Evolutionary conservation across 805 yeast genomes (phyloP).

Genomic region (Starmerella sp.): DNA sequence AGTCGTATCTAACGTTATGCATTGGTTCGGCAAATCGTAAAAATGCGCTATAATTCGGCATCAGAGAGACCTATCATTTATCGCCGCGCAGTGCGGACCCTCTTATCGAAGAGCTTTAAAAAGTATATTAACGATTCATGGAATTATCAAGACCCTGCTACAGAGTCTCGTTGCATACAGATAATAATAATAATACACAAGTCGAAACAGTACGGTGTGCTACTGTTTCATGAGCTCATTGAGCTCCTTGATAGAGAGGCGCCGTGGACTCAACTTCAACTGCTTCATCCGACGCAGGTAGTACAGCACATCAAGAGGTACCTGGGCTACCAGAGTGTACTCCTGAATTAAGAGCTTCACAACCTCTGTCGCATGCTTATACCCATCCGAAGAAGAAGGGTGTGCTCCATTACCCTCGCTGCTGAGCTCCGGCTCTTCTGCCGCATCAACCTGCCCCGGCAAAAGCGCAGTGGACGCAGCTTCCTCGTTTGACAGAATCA

Average conservation of each 20-base stretch:
- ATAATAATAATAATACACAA: neutral
- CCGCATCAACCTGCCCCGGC: neutral
- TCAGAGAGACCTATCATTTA: neutral
- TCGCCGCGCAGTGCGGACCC: too few species aligned
- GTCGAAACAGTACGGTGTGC: neutral
- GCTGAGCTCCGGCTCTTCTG: neutral
- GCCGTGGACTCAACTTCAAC: neutral
- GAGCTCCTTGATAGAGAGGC: neutral
- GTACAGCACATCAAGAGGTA: slow-evolving; percentile 52
- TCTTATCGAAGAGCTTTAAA: too few species aligned
- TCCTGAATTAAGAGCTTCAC: slow-evolving; percentile 71
- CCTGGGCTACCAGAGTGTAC: slow-evolving; percentile 65
- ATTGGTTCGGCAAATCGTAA: neutral
- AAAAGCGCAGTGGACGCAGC: slow-evolving; percentile 10
- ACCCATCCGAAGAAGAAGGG: slow-evolving; percentile 24
- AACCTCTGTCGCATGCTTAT: slow-evolving; percentile 84
- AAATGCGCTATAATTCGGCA: neutral
- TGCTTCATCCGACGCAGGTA: slow-evolving; percentile 6
- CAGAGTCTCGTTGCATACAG: neutral
- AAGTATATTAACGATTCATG: too few species aligned
- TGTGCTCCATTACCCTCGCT: neutral
- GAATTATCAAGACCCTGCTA: too few species aligned
- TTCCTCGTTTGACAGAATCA: slow-evolving; percentile 50
- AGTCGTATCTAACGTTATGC: neutral
- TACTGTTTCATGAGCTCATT: slow-evolving; percentile 1